These are phyloP conservation scores for Aspergillus coremiiformis DNA, from an alignment of 495 filamentous ascomycete species.

Conservation along the genomic window DNA sequence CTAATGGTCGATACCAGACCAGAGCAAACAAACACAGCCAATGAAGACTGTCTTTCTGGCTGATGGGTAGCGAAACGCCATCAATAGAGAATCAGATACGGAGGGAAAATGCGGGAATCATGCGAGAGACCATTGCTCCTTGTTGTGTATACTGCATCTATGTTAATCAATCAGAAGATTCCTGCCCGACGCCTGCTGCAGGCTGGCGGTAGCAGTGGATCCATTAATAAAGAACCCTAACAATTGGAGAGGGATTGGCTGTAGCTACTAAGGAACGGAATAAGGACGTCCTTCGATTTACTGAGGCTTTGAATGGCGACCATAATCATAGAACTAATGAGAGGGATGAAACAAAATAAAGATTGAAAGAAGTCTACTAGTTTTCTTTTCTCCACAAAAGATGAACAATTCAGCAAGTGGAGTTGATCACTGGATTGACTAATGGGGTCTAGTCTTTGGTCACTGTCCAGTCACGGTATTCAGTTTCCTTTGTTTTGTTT, in stretches of 20 bases:
- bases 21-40: conserved; percentile 1
- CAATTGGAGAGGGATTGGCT: background rate
- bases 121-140: background rate
- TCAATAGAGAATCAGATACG: background rate
- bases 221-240: background rate
- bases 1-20: conserved; percentile 6
- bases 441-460: conserved; percentile 2
- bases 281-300: conserved; percentile 3
- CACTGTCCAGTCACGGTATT: background rate
- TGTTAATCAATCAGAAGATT: conserved; percentile 14
- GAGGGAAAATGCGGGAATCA: background rate
- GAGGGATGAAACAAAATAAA: background rate
- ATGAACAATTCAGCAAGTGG: conserved; percentile 13
- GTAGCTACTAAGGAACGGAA: too few species aligned
- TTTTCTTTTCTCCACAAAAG: background rate
- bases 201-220: conserved; percentile 31
- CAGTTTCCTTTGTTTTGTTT: background rate
- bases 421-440: conserved; percentile 15
- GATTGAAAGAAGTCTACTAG: background rate
- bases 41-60: background rate
- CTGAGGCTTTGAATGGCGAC: too few species aligned
- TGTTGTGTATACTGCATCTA: background rate
- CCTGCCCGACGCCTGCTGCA: conserved; percentile 33
- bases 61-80: conserved; percentile 1
- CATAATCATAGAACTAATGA: too few species aligned